Conservation (phyloP, 139 green algal species). For the Picochlorum sp. region DNA sequence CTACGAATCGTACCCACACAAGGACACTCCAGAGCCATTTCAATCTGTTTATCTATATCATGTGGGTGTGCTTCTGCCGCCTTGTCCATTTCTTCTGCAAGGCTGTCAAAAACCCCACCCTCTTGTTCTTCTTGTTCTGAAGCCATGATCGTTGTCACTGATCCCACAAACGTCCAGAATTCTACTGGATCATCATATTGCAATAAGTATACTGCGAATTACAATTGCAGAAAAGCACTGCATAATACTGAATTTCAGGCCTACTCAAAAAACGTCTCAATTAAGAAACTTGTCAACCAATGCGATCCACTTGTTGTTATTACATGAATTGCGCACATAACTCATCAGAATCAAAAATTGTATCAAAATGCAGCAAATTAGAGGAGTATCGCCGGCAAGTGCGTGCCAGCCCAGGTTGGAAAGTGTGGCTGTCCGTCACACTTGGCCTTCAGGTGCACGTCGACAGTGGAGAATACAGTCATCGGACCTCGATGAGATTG, state of each 20-base stretch:
- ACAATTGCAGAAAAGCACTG: too few relatives aligned
- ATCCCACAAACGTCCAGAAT: too few relatives aligned
- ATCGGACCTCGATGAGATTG: slow-evolving; percentile 22
- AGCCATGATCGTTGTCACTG: too few relatives aligned
- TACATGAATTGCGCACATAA: too few relatives aligned
- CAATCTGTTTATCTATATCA: slow-evolving; percentile 30
- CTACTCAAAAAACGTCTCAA: background rate
- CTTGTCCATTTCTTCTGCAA: slow-evolving; percentile 10
- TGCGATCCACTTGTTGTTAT: too few relatives aligned
- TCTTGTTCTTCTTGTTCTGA: too few relatives aligned
- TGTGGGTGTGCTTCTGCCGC: too few relatives aligned
- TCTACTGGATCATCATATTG: background rate
- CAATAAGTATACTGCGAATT: too few relatives aligned
- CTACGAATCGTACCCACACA: slow-evolving; percentile 19
- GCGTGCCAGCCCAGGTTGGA: background rate
- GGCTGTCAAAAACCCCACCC: background rate
- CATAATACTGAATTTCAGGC: too few relatives aligned
- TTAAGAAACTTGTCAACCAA: background rate
- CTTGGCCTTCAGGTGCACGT: background rate
- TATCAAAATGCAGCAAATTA: background rate
- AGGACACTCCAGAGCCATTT: slow-evolving; percentile 24
- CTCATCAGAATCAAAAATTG: too few relatives aligned
- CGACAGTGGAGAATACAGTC: slow-evolving; percentile 2
- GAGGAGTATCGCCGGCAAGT: background rate
- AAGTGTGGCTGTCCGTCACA: background rate